phyloP scores from a whole-genome alignment of 2,329 filamentous ascomycete genomes.

The Pezicula carpinea region DNA sequence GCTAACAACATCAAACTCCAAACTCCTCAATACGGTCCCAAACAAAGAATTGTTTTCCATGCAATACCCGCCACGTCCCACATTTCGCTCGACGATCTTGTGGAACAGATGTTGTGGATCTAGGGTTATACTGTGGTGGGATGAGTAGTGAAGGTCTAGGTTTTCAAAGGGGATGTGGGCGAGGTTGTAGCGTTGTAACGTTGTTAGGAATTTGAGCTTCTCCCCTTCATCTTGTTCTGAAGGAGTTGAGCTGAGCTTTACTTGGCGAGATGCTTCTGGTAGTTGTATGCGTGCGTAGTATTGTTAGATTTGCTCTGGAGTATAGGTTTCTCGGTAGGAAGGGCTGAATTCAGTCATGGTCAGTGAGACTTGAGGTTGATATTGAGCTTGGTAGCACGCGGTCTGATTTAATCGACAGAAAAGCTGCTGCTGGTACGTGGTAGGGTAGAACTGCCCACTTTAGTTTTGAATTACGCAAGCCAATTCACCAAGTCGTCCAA shows the following conservation, averaged over 20 bases:
- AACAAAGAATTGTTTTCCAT: constrained; percentile 53
- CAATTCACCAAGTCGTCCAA: too few species aligned
- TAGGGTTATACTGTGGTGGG: constrained; percentile 34
- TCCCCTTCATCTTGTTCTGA: constrained; percentile 1
- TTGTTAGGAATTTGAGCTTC: constrained; percentile 32
- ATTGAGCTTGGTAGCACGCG: too few species aligned
- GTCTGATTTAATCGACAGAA: too few species aligned
- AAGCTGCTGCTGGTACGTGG: too few species aligned
- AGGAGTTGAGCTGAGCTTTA: not conserved
- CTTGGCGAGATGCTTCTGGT: constrained; percentile 1
- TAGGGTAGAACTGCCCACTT: too few species aligned
- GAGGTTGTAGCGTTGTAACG: constrained; percentile 42
- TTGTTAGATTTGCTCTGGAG: constrained; percentile 7
- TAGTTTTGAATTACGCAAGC: too few species aligned
- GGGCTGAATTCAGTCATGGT: not conserved
- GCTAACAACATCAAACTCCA: constrained; percentile 48
- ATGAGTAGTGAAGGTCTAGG: constrained; percentile 46
- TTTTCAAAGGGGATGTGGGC: constrained; percentile 52
- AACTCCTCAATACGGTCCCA: constrained; percentile 40
- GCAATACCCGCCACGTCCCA: constrained; percentile 51
- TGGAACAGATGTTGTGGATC: constrained; percentile 42
- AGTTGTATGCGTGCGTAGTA: constrained; percentile 10
- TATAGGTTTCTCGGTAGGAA: constrained; percentile 3
- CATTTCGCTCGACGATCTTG: constrained; percentile 41
- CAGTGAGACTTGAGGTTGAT: too few species aligned